A percentile compares a stretch with the other conserved stretches of the same genome.
These are phyloP conservation scores for Sordaria brevicollis DNA, from an alignment of 495 filamentous ascomycete genomes.

Conservation along the genomic window DNA sequence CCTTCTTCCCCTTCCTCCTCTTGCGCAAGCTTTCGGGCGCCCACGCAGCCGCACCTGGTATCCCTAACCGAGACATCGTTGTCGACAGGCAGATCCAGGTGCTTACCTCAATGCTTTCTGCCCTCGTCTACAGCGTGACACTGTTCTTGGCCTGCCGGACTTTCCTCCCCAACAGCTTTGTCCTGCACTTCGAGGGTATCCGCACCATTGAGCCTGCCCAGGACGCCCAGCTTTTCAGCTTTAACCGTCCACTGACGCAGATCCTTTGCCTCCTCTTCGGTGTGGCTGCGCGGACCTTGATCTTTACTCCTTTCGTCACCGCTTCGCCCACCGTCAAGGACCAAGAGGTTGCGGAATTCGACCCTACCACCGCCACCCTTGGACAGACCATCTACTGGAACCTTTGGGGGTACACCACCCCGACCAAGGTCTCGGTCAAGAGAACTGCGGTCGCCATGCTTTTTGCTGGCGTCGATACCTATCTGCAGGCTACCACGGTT, in stretches of 20 bases:
- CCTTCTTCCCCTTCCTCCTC: slow-evolving; percentile 58
- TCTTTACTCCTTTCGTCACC: slow-evolving; percentile 60
- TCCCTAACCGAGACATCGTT: slow-evolving; percentile 60
- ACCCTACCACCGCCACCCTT: slow-evolving; percentile 43
- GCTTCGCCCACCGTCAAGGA: slow-evolving; percentile 30
- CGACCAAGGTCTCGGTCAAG: slow-evolving; percentile 53
- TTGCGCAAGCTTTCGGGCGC: slow-evolving; percentile 52
- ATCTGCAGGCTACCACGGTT: slow-evolving; percentile 49
- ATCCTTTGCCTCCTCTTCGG: slow-evolving; percentile 39
- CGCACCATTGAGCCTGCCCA: slow-evolving; percentile 54
- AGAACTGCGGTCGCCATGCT: slow-evolving; percentile 53
- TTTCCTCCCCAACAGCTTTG: slow-evolving; percentile 56
- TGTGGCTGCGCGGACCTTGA: slow-evolving; percentile 56
- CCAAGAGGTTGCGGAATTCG: slow-evolving; percentile 31
- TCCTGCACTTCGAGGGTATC: slow-evolving; percentile 59
- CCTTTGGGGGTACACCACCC: slow-evolving; percentile 48
- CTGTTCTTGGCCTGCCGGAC: slow-evolving; percentile 53
- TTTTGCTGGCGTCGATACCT: slow-evolving; percentile 50
- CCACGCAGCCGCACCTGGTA: slow-evolving; percentile 46
- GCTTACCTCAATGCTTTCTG: slow-evolving; percentile 53
- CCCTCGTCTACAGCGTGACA: slow-evolving; percentile 55
- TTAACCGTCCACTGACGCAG: slow-evolving; percentile 41
- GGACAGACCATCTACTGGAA: slow-evolving; percentile 52
- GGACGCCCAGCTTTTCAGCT: slow-evolving; percentile 41
- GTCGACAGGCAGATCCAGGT: slow-evolving; percentile 51